Evolutionary conservation across 129 eudicot species (phyloP).

Genomic region (Tagetes patula): DNA sequence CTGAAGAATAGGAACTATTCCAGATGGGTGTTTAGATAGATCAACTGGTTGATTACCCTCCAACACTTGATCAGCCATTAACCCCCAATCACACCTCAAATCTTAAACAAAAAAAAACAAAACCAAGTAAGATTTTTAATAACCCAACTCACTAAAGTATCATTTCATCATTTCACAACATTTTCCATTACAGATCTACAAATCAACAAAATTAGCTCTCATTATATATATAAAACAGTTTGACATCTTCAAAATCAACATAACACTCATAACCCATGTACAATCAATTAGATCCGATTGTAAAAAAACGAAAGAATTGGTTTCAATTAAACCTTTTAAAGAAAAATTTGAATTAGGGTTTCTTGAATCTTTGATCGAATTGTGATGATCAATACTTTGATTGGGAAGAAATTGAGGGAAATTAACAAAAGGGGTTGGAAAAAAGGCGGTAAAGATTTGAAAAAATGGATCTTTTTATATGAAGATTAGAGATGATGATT

Average conservation of each 20-base stretch:
- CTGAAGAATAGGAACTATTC: constrained; percentile 92
- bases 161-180: background rate
- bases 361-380: constrained; percentile 10
- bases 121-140: background rate
- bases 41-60: constrained; percentile 89
- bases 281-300: background rate
- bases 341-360: constrained; percentile 1
- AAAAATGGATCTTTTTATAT: constrained; percentile 30
- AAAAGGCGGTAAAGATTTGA: constrained; percentile 28
- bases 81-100: constrained; percentile 19
- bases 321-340: constrained; percentile 11
- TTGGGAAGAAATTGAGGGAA: background rate
- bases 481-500: constrained; percentile 18
- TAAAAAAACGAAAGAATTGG: background rate
- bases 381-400: background rate
- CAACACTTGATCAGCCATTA: constrained; percentile 73
- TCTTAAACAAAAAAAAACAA: constrained; percentile 5
- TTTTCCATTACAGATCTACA: constrained; percentile 2
- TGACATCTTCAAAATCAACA: constrained; percentile 14
- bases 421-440: constrained; percentile 12
- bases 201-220: constrained; percentile 4
- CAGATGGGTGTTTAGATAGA: constrained; percentile 84
- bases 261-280: constrained; percentile 3
- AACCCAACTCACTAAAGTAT: background rate
- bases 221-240: background rate